phyloP scores from a whole-genome alignment of 768 basidiomycete genomes.

The Postia placenta region DNA sequence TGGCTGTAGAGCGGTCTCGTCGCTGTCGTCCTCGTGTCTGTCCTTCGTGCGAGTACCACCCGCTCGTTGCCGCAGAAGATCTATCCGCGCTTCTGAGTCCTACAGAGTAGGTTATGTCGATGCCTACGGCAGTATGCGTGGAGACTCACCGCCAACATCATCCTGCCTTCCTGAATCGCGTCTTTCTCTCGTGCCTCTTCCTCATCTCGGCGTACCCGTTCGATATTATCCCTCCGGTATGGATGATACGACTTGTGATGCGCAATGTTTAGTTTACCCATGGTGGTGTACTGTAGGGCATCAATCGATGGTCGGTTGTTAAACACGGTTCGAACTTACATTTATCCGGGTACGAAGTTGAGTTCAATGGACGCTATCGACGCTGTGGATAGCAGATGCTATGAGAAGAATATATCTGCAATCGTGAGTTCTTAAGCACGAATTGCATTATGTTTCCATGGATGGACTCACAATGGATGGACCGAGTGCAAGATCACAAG shows the following conservation, averaged over 20 bases:
- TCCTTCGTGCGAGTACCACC: conserved; percentile 29
- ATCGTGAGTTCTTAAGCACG: too few relatives aligned
- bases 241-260: conserved; percentile 92
- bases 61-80: conserved; percentile 55
- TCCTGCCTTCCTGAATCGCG: conserved; percentile 62
- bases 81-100: conserved; percentile 80
- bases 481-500: background rate
- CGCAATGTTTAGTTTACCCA: conserved; percentile 86
- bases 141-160: conserved; percentile 55
- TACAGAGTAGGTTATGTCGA: conserved; percentile 26
- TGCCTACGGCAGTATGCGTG: background rate
- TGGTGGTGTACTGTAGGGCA: too few relatives aligned
- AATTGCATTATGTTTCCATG: too few relatives aligned
- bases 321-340: too few relatives aligned
- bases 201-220: conserved; percentile 74
- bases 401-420: too few relatives aligned
- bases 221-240: conserved; percentile 80
- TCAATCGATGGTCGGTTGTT: too few relatives aligned
- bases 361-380: too few relatives aligned
- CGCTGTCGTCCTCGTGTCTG: conserved; percentile 22
- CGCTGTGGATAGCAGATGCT: too few relatives aligned
- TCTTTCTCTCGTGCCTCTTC: conserved; percentile 67
- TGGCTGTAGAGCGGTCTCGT: conserved; percentile 22
- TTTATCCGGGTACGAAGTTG: too few relatives aligned
- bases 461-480: background rate